Conservation (phyloP, 495 filamentous ascomycete genomes). For the Sordaria brevicollis region DNA sequence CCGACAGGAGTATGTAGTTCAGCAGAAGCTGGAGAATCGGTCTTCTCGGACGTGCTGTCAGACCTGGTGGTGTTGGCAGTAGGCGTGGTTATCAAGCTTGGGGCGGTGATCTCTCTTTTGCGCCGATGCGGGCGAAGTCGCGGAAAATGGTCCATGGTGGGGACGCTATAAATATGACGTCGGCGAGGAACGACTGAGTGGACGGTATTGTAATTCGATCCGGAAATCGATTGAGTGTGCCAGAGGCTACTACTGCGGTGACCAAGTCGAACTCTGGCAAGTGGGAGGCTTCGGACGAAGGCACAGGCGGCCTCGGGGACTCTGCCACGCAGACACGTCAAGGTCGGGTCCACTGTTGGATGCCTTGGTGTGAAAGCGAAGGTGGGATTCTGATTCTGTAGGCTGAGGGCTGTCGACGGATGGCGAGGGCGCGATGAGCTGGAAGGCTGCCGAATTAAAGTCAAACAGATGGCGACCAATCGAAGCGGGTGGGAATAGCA, state of each 20-base stretch:
- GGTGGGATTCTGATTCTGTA: background rate
- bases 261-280: background rate
- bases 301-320: background rate
- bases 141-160: constrained; percentile 16
- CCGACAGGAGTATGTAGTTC: background rate
- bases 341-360: background rate
- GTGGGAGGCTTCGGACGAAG: background rate
- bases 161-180: background rate
- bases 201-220: background rate
- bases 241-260: background rate
- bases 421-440: background rate
- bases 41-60: constrained; percentile 6
- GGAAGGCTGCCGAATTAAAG: background rate
- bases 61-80: constrained; percentile 1
- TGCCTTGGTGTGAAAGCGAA: background rate
- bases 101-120: constrained; percentile 13
- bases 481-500: background rate
- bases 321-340: background rate
- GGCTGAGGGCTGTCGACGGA: background rate
- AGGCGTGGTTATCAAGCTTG: constrained; percentile 11
- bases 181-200: background rate
- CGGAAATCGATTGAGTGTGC: background rate
- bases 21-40: constrained; percentile 7
- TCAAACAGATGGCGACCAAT: background rate
- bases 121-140: constrained; percentile 16